Percentiles rank a stretch among this genome's conserved stretches.
These are phyloP conservation scores for Eimeria acervulina DNA, from an alignment of 169 alveolate genomes.

Conservation along the genomic window DNA sequence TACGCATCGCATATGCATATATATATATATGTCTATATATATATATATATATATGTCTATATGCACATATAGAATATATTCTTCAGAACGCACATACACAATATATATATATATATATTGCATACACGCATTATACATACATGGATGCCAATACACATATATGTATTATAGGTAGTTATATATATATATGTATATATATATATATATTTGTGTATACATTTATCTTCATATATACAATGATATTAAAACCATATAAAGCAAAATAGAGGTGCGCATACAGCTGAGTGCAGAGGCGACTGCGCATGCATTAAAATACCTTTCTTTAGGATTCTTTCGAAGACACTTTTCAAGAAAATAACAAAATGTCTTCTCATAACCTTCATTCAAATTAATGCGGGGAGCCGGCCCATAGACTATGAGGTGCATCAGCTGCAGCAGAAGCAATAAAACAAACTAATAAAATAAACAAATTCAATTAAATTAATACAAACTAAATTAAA, in stretches of 20 bases:
- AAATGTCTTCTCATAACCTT: conserved; percentile 89
- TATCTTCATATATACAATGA: no score
- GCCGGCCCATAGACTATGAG: conserved; percentile 87
- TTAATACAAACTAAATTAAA: no score
- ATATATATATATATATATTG: no score
- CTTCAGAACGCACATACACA: no score
- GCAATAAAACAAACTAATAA: not conserved
- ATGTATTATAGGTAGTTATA: no score
- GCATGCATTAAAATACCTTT: conserved; percentile 83
- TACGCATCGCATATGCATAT: not conserved
- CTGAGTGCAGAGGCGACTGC: not conserved
- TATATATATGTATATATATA: no score
- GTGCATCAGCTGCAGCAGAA: conserved; percentile 85
- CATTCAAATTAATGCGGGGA: conserved; percentile 86
- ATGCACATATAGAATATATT: no score
- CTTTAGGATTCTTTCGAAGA: conserved; percentile 89
- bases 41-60: no score
- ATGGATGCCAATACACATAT: no score
- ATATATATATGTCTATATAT: not conserved
- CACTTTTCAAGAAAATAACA: conserved; percentile 90
- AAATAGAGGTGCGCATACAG: not conserved
- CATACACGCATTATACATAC: no score
- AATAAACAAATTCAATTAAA: not conserved
- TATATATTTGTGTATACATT: no score
- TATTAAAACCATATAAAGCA: no score